Evolutionary conservation across 164 flowering plant species (phyloP).

Genomic region (Protea cynaroides): DNA sequence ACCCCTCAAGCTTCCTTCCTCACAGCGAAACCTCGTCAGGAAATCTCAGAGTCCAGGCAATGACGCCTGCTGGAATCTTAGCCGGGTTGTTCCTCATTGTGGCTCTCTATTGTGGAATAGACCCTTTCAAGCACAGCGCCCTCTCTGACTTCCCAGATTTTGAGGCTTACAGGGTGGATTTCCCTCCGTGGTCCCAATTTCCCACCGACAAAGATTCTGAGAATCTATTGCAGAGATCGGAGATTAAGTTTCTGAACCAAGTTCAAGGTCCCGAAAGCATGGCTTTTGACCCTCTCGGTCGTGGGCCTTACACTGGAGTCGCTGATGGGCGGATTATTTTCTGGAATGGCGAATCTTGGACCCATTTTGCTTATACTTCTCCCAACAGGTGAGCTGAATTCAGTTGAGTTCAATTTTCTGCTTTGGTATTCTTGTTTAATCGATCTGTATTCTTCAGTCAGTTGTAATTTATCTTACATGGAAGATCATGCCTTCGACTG

Average conservation of each 20-base stretch:
- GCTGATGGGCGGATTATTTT: conserved; percentile 79
- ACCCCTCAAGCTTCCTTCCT: no score
- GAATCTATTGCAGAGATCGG: conserved; percentile 63
- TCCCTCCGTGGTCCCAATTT: conserved; percentile 44
- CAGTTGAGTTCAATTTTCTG: no score
- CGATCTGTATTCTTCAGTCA: no score
- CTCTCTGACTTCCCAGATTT: conserved; percentile 63
- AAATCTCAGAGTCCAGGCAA: conserved; percentile 7
- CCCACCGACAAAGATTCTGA: conserved; percentile 42
- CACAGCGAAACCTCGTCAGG: no score
- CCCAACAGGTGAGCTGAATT: conserved; percentile 17
- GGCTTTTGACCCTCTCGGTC: conserved; percentile 73
- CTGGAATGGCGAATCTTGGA: conserved; percentile 33
- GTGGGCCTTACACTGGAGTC: conserved; percentile 92
- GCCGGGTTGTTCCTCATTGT: conserved; percentile 33
- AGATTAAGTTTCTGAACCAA: conserved; percentile 59
- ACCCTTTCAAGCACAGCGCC: conserved; percentile 68
- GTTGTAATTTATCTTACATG: no score
- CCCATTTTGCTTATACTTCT: conserved; percentile 30
- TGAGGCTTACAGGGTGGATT: conserved; percentile 34
- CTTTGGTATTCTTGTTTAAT: no score
- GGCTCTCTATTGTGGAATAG: conserved; percentile 64
- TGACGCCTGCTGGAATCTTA: conserved; percentile 26
- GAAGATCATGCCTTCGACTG: no score
- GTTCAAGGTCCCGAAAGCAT: conserved; percentile 89